These are phyloP conservation scores for Phytophthora boehmeriae DNA, from an alignment of 352 stramenopile species.

Conservation along the genomic window DNA sequence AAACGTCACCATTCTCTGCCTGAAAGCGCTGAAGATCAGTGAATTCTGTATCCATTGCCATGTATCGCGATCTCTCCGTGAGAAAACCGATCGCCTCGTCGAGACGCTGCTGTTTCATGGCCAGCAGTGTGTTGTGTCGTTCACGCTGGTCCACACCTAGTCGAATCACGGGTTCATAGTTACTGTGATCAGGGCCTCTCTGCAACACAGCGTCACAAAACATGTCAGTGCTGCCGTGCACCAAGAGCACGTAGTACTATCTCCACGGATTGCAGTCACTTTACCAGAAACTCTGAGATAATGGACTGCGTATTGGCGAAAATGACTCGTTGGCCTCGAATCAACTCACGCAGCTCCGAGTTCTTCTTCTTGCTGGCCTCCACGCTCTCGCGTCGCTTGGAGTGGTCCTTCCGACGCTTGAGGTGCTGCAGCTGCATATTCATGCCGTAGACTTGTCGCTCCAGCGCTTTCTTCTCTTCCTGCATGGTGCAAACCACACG, in stretches of 20 bases:
- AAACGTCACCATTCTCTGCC: conserved; percentile 38
- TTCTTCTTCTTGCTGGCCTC: conserved; percentile 30
- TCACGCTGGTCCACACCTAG: conserved; percentile 26
- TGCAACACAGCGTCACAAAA: conserved; percentile 4
- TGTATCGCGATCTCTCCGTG: conserved; percentile 35
- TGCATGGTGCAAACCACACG: conserved; percentile 1
- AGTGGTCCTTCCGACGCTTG: conserved; percentile 20
- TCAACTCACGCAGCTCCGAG: conserved; percentile 29
- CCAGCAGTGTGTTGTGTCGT: conserved; percentile 36
- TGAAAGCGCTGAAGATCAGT: conserved; percentile 46
- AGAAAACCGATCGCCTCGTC: conserved; percentile 43
- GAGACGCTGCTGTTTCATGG: conserved; percentile 46
- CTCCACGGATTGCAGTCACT: too few relatives aligned
- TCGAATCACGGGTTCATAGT: conserved; percentile 42
- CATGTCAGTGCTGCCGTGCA: background rate
- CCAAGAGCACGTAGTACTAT: too few relatives aligned
- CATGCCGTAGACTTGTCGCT: conserved; percentile 32
- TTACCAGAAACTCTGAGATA: conserved; percentile 43
- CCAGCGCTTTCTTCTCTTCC: conserved; percentile 44
- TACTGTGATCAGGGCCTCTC: conserved; percentile 34
- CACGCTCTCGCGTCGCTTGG: conserved; percentile 33
- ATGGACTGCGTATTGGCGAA: conserved; percentile 45
- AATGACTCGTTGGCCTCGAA: conserved; percentile 43
- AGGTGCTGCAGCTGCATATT: conserved; percentile 36
- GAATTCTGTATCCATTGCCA: conserved; percentile 40